Base-by-base conservation (phyloP, 169 alveolate genomes). In the Cryptosporidium sp. region DNA sequence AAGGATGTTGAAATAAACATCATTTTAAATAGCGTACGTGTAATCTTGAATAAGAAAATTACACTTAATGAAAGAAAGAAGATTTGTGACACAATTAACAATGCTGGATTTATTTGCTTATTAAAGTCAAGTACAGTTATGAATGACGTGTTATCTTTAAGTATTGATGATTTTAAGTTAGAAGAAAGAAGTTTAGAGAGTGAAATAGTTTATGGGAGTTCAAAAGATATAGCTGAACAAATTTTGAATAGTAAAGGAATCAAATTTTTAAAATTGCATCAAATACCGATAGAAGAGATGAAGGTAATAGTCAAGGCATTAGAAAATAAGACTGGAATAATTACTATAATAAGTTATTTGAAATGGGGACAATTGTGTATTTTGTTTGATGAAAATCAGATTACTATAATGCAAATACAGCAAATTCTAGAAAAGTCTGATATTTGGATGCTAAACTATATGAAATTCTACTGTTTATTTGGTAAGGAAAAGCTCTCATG, bases 1-100 rank as follows among this genome's bases (percentile, higher is more conserved):
- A 58, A 80, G 23, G 89, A 80, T 61, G 75, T 65, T 9, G 80
- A 80, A 48, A 48, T 80, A 61, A 80, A 80, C 62, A 80, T 80
- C 35, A 37, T 80, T 35, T 58, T 65, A 58, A 65, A 65, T 26
- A 80, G 70, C 3, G 89, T 80, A 10, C 33, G 51, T 31, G 75
- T 80, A 41, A 37, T 80, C 7, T 37, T 80, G 41, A 80, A 65
- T 12, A 65, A 59, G 29, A 59, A 33, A 26, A 39, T 43, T 14
- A 65, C 65, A 16, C 41, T 23, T n/a, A 58, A 80, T 61, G 75
- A 80, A 48, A 65, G 62, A 39, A 65, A 41, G 12, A 59, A 48
- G 39, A 80, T 80, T 45, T 65, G 73, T 50, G 65, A 80, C 23
- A 35, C 75, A n/a, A 80, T 80, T 45, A 80, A 43, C 1, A 80